Percentiles rank a stretch among this genome's conserved stretches.
phyloP scores from a whole-genome alignment of 1,139 yeast genomes.

The Lodderomyces theae region DNA sequence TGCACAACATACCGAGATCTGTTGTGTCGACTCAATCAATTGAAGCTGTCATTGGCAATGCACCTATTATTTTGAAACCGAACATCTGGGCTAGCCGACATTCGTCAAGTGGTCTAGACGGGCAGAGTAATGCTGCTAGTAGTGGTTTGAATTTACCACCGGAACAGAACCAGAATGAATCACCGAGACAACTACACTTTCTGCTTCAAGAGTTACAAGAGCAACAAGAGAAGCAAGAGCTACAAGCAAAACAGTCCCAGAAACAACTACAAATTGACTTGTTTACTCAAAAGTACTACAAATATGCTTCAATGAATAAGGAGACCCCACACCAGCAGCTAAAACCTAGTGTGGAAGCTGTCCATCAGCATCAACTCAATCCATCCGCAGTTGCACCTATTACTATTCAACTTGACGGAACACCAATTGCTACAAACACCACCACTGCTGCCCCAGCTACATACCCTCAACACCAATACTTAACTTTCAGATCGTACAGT shows the following conservation, averaged over 20 bases:
- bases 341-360: no score
- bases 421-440: no score
- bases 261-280: background rate
- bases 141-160: background rate
- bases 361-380: background rate
- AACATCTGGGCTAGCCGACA: conserved; percentile 25
- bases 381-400: background rate
- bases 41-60: conserved; percentile 15
- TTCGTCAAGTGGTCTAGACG: conserved; percentile 7
- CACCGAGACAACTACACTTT: background rate
- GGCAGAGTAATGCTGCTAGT: background rate
- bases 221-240: background rate
- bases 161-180: background rate
- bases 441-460: background rate
- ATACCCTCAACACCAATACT: conserved; percentile 5
- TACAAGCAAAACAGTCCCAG: background rate
- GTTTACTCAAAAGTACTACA: background rate
- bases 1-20: conserved; percentile 20
- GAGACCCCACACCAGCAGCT: no score
- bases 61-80: conserved; percentile 14
- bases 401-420: background rate
- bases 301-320: background rate
- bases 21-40: conserved; percentile 21
- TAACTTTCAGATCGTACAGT: conserved; percentile 22
- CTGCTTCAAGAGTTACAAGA: background rate